Base-by-base conservation (phyloP, 495 filamentous ascomycete genomes). In the Saxophila tyrrhenica region DNA sequence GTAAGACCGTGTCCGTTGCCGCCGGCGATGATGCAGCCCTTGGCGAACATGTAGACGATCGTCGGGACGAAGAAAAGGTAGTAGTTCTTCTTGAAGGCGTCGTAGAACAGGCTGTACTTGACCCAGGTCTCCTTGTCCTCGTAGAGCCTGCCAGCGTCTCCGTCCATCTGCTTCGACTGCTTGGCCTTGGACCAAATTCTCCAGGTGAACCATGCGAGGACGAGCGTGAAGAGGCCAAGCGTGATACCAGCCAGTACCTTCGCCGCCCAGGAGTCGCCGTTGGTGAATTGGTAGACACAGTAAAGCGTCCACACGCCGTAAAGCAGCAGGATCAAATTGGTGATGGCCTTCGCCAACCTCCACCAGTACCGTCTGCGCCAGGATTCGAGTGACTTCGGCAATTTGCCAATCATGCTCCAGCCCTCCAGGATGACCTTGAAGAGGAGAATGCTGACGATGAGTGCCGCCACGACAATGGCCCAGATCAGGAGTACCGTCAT, bases 301-400 rank as follows among this genome's bases (percentile, higher is more conserved):
- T 95, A 98, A 22, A 98, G 72, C 5, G 88, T 86, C 92, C 92
- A 98, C 42, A 95, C 78, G 44, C 91, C 88, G 69, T 98, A 98
- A 1, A 98, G 77, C 23, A 96, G 71, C 48, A 98, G 78, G 59
- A 98, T 90, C 75, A 98, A 73, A 60, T 87, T 85, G 56, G 88
- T 92, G 65, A 98, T 86, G 22, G 90, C 87, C 39, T 88, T 84
- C 38, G 81, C 85, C 65, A 98, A 78, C 10, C 89, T 75, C 52
- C 86, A 85, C 92, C 92, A 97, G 70, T 98, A 98, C 59, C 91
- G 85, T 67, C 94, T 90, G 50, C 92, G 86, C 78, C 97, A 97
- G 23, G 81, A 79, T 25, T 80, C 73, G 22, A 96, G 77, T 48
- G 78, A 76, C 64, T 90, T 78, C 1, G 92, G 92, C 63, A 97